Evolutionary conservation across 2,329 filamentous ascomycete genomes (phyloP).

Genomic region (Sporothrix variecibatus): DNA sequence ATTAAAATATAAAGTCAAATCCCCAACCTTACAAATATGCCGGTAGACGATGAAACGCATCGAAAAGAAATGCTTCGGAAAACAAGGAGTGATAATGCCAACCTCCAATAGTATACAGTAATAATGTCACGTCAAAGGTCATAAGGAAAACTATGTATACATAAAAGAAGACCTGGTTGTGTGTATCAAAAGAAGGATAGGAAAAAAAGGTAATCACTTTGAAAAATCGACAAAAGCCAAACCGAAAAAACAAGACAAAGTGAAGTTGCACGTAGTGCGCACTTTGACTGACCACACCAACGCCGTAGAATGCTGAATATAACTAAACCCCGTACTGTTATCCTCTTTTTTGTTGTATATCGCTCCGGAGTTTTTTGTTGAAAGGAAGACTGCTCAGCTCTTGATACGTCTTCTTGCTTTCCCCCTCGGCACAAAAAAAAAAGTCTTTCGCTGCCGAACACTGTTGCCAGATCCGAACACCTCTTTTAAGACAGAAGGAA

Average conservation of each 20-base stretch:
- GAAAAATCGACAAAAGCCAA: slow-evolving; percentile 13
- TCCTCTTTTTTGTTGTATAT: background rate
- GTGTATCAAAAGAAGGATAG: background rate
- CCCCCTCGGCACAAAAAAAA: slow-evolving; percentile 24
- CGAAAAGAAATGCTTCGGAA: background rate
- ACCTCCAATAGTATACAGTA: background rate
- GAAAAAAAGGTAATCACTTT: background rate
- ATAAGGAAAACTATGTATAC: background rate
- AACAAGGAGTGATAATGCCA: background rate
- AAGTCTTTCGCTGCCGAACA: background rate
- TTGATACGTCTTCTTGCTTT: slow-evolving; percentile 51
- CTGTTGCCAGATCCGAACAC: background rate
- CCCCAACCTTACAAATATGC: background rate
- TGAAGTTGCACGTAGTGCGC: background rate
- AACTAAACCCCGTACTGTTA: background rate
- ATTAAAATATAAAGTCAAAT: background rate
- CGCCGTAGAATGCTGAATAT: slow-evolving; percentile 7
- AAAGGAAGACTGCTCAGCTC: slow-evolving; percentile 56
- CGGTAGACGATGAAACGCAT: background rate
- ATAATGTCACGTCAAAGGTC: background rate
- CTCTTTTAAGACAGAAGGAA: background rate
- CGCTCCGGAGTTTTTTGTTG: background rate
- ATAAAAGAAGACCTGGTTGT: background rate
- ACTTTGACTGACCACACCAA: slow-evolving; percentile 8
- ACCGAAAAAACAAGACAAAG: slow-evolving; percentile 28